Percentiles rank a stretch among this genome's conserved stretches.
Evolutionary conservation across 140 eudicot species (phyloP).

Genomic region (Flaveria floridana): DNA sequence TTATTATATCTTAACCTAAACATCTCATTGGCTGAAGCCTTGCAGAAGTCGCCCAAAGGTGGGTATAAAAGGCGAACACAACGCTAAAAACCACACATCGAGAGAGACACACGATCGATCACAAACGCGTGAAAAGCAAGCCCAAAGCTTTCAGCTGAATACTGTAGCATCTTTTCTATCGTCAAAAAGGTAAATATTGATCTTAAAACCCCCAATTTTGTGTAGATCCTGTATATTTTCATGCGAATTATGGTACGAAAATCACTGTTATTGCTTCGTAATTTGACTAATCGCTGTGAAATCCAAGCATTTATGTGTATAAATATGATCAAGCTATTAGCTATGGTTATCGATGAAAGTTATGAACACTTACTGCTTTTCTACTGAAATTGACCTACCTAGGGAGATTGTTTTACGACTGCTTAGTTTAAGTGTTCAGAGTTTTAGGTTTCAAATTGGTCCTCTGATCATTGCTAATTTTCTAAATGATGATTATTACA

Average conservation of each 20-base stretch:
- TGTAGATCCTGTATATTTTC: conserved; percentile 22
- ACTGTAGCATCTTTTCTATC: conserved; percentile 14
- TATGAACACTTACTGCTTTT: neutral
- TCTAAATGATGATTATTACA: neutral
- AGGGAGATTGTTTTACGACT: neutral
- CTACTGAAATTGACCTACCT: neutral
- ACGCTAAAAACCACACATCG: conserved; percentile 9
- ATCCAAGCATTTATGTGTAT: conserved; percentile 3
- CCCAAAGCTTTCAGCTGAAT: conserved; percentile 7
- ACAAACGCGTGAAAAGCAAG: conserved; percentile 35
- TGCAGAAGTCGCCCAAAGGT: conserved; percentile 24
- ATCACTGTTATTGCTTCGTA: conserved; percentile 19
- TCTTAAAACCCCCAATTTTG: conserved; percentile 2
- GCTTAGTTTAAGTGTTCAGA: neutral
- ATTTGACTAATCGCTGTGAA: conserved; percentile 5
- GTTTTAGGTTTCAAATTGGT: conserved; percentile 22
- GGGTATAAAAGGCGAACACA: conserved; percentile 3
- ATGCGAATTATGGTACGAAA: conserved; percentile 12
- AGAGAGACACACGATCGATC: conserved; percentile 26
- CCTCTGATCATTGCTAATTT: conserved; percentile 13
- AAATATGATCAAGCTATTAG: neutral
- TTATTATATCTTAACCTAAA: too few relatives aligned
- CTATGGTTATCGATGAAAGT: neutral
- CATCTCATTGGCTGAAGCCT: conserved; percentile 18
- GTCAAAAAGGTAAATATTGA: conserved; percentile 21